Evolutionary conservation across 2,329 filamentous ascomycete species (phyloP).

Genomic region (Trichoderma cornu-damae): DNA sequence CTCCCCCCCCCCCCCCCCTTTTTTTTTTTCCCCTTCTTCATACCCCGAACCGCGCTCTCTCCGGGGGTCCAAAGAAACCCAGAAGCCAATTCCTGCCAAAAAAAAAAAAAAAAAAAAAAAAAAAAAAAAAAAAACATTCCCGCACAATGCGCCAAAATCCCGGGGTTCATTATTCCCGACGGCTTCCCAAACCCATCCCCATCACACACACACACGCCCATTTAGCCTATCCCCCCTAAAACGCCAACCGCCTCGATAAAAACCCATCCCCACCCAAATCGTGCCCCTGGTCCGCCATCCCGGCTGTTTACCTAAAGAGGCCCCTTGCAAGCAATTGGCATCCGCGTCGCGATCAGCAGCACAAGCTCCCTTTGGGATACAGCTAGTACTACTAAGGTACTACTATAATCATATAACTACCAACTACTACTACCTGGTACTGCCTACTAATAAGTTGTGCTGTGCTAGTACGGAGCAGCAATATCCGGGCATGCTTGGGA

Average conservation of each 20-base stretch:
- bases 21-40: background rate
- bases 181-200: background rate
- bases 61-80: background rate
- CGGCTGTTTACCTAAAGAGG: constrained; percentile 6
- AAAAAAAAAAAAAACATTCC: background rate
- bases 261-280: background rate
- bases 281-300: background rate
- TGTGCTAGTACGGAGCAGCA: too few relatives aligned
- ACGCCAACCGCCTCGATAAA: background rate
- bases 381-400: too few relatives aligned
- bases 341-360: constrained; percentile 9
- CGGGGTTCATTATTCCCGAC: background rate
- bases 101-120: background rate
- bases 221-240: background rate
- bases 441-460: too few relatives aligned
- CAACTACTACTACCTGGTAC: too few relatives aligned
- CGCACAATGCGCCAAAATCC: background rate
- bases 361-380: too few relatives aligned
- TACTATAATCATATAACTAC: too few relatives aligned
- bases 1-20: background rate
- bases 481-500: background rate
- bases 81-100: background rate
- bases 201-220: background rate
- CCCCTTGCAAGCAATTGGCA: background rate
- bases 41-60: background rate